Conservation (phyloP, 2,329 filamentous ascomycete species). For the Colletotrichum sublineola region DNA sequence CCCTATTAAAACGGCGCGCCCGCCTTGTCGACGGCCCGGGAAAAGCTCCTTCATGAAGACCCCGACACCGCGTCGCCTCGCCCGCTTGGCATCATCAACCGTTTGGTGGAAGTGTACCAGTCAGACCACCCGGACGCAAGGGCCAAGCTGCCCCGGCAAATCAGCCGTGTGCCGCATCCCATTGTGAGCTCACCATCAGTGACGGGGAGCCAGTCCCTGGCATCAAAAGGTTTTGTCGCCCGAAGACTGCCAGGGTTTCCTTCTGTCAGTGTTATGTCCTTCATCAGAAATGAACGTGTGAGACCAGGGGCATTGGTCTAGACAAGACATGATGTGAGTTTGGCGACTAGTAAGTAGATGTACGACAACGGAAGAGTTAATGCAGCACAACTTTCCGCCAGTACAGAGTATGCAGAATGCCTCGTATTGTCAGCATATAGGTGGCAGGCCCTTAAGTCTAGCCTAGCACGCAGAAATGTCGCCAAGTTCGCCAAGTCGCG, state of each 20-base stretch:
- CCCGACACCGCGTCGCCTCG: not conserved
- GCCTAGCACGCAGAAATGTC: not conserved
- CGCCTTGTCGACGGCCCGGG: not conserved
- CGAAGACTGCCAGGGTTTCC: not conserved
- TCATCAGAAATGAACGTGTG: not conserved
- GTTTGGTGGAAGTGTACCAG: not conserved
- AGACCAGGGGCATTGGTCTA: not conserved
- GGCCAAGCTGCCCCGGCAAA: not conserved
- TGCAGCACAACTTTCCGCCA: not conserved
- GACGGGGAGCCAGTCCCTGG: not conserved
- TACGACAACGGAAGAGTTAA: not conserved
- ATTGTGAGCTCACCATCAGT: not conserved
- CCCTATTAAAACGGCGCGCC: not conserved
- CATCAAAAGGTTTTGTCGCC: not conserved
- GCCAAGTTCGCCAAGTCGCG: rapidly evolving
- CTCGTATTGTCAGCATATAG: not conserved
- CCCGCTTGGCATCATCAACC: not conserved
- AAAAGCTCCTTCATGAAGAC: not conserved
- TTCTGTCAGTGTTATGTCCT: not conserved
- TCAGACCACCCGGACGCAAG: not conserved
- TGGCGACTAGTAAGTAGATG: not conserved
- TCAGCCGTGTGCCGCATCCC: not conserved
- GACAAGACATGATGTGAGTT: not conserved
- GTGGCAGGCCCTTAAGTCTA: not conserved
- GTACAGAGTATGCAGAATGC: not conserved